Evolutionary conservation across 83 land plant species (phyloP).

Genomic region (Picea engelmannii): DNA sequence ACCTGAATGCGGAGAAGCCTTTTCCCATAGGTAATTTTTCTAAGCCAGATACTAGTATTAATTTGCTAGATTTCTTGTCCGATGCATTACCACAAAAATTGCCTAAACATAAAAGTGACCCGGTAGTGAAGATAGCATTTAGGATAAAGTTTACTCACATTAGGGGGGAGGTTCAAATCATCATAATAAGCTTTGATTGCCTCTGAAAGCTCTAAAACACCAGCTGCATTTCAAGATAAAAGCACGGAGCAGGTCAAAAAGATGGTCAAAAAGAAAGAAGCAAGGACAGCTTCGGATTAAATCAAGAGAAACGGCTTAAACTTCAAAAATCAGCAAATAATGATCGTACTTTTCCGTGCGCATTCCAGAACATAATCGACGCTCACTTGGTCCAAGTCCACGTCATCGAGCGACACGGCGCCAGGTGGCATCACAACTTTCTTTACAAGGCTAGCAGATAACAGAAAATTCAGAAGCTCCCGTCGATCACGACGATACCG

Average conservation of each 20-base stretch:
- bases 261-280: no score
- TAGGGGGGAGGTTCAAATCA: constrained; percentile 3
- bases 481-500: constrained; percentile 44
- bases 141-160: neutral
- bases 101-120: neutral
- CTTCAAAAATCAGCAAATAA: constrained; percentile 6
- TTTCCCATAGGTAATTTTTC: no score
- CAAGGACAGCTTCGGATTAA: neutral
- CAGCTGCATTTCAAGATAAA: constrained; percentile 1
- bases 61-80: no score
- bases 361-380: constrained; percentile 87
- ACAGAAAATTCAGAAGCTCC: constrained; percentile 78
- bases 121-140: neutral
- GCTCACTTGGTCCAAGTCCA: constrained; percentile 94
- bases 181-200: constrained; percentile 17
- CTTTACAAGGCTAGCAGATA: constrained; percentile 84
- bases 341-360: constrained; percentile 73
- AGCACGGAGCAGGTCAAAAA: neutral
- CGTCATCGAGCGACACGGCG: constrained; percentile 86
- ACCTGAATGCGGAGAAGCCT: no score
- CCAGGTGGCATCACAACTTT: constrained; percentile 99
- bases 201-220: constrained; percentile 13
- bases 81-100: no score
- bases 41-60: no score
- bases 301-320: neutral